Percentiles rank a stretch among this genome's conserved stretches.
phyloP scores from a whole-genome alignment of 2,329 filamentous ascomycete genomes.

The Rutstroemia sp. region DNA sequence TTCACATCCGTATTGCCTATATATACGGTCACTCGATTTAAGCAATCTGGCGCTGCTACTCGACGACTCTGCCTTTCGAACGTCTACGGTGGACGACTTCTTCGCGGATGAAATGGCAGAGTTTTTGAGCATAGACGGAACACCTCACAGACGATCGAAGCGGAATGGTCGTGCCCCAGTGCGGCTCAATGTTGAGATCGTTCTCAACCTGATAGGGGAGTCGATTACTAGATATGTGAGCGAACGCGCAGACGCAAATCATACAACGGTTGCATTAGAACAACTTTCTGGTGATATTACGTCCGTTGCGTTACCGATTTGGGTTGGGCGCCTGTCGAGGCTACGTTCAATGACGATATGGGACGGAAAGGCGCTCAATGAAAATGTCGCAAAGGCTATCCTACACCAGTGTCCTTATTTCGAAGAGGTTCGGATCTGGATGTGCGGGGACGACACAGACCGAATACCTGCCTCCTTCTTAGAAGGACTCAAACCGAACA shows the following conservation, averaged over 20 bases:
- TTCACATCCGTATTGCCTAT: slow-evolving; percentile 61
- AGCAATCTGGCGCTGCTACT: slow-evolving; percentile 53
- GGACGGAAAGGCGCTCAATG: slow-evolving; percentile 51
- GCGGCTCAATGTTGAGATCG: slow-evolving; percentile 31
- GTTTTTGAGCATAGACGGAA: slow-evolving; percentile 28
- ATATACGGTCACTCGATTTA: slow-evolving; percentile 57
- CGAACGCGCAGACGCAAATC: slow-evolving; percentile 31
- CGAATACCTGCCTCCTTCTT: slow-evolving; percentile 52
- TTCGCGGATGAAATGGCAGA: slow-evolving; percentile 34
- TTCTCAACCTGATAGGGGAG: slow-evolving; percentile 44
- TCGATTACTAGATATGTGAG: slow-evolving; percentile 46
- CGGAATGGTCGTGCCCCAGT: slow-evolving; percentile 14
- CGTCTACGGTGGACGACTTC: slow-evolving; percentile 29
- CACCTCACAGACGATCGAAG: slow-evolving; percentile 22
- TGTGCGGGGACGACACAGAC: slow-evolving; percentile 35
- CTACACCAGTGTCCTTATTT: slow-evolving; percentile 53
- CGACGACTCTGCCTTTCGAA: slow-evolving; percentile 38
- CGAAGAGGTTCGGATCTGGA: slow-evolving; percentile 50
- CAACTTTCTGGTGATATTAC: slow-evolving; percentile 49
- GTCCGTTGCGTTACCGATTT: slow-evolving; percentile 44
- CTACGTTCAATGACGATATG: slow-evolving; percentile 53
- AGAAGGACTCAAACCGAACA: slow-evolving; percentile 45
- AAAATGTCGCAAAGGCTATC: slow-evolving; percentile 47
- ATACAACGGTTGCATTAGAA: slow-evolving; percentile 46
- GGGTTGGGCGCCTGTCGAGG: slow-evolving; percentile 51